Evolutionary conservation across 192 early-diverging fungal genomes (phyloP), one percentile per base, ranked within the genome.

Genomic region (Backusella psychrophila): DNA sequence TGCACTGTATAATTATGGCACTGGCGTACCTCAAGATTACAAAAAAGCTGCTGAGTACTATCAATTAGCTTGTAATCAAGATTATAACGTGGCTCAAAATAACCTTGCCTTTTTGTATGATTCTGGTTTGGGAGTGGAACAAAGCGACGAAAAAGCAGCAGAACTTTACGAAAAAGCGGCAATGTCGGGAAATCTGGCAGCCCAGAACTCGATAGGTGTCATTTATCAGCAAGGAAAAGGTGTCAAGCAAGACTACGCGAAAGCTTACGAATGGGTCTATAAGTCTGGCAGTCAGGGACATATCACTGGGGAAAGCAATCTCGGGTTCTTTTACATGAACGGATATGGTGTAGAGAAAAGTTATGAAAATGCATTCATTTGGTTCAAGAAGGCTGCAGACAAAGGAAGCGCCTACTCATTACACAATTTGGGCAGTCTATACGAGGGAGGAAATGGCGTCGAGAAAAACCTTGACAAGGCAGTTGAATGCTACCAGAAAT

Each of bases 21-120:
- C 17, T 6, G 49, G 49, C 3, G 17, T 19, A n/a, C n/a, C 49
- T 44, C 83, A 88, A 44, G 81, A 88, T 63, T 77, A 85, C 59
- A 75, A 88, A 74, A 81, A 89, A 14, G 82, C 88, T 53, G 91
- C 88, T n/a, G 80, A 87, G 17, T 91, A 91, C 80, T 86, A 85
- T 49, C 78, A 78, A 36, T 78, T 83, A 42, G 82, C 84, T 6
- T 80, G 83, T 6, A 77, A 83, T 31, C 81, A 84, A 59, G 85
- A 81, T 6, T 83, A 86, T 35, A 80, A 81, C 56, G 78, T 81
- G 76, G 83, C 81, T 29, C 79, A 86, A 71, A 94, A 90, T 71
- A 93, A 90, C 12, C 83, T 95, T 19, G 92, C 90, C 38, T 91
- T 91, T 76, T 95, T 53, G n/a, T 53, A n/a, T 19, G 1, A 5